Percentiles rank a stretch among this genome's conserved stretches.
These are phyloP conservation scores for Alternaria viburni DNA, from an alignment of 2,329 filamentous ascomycete genomes.

Conservation along the genomic window DNA sequence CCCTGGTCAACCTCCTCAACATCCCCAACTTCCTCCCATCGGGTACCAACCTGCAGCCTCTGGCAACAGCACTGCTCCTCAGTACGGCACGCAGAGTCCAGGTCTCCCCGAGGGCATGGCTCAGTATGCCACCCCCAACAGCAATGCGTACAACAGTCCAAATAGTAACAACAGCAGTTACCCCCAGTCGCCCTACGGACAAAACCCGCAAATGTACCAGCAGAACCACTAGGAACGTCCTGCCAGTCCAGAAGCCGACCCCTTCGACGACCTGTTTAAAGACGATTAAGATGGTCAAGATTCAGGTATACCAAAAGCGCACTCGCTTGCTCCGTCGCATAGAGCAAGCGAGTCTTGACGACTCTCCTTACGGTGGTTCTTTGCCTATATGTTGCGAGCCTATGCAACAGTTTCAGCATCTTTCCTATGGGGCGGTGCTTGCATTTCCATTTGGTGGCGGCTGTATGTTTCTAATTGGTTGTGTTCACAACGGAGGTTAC, in stretches of 20 bases:
- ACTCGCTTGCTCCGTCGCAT: conserved; percentile 12
- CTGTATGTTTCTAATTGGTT: conserved; percentile 45
- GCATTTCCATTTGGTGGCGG: conserved; percentile 49
- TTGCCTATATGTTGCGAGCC: conserved; percentile 29
- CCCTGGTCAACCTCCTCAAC: conserved; percentile 53
- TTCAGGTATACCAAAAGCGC: conserved; percentile 16
- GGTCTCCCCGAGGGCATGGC: conserved; percentile 57
- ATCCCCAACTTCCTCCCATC: conserved; percentile 59
- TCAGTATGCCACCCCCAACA: conserved; percentile 54
- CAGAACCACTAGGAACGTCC: conserved; percentile 44
- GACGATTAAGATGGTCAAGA: neutral
- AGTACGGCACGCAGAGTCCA: conserved; percentile 55
- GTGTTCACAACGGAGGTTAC: conserved; percentile 36
- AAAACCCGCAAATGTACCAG: conserved; percentile 57
- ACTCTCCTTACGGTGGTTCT: conserved; percentile 34
- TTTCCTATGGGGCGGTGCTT: conserved; percentile 36
- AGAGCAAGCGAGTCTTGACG: conserved; percentile 25
- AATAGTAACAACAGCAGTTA: conserved; percentile 56
- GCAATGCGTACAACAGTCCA: conserved; percentile 52
- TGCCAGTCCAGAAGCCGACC: neutral
- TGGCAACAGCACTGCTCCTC: conserved; percentile 50
- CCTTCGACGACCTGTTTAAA: neutral
- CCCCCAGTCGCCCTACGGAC: conserved; percentile 58
- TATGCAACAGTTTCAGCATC: conserved; percentile 37
- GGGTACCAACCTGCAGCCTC: conserved; percentile 57